phyloP scores from a whole-genome alignment of 495 filamentous ascomycete species.

The Xylaria grammica region DNA sequence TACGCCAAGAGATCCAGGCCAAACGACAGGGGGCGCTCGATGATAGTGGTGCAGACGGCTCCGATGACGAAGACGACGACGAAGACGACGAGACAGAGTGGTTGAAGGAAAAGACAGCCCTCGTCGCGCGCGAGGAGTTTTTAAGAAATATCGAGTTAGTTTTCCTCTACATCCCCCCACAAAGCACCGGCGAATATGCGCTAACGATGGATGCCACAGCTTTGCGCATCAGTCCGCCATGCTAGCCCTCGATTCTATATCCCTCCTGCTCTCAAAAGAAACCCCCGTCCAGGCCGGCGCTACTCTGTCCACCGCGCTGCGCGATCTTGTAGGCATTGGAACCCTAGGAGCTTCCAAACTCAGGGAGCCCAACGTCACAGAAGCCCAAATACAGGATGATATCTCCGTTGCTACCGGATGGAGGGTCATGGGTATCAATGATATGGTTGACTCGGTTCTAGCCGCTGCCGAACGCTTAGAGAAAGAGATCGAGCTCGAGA shows the following conservation, averaged over 20 bases:
- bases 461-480: slow-evolving; percentile 73
- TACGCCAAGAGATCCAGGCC: slow-evolving; percentile 64
- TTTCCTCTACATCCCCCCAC: neutral
- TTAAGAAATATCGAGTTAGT: slow-evolving; percentile 56
- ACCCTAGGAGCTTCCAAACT: slow-evolving; percentile 75
- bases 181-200: neutral
- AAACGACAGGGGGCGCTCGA: slow-evolving; percentile 42
- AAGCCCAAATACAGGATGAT: slow-evolving; percentile 60
- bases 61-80: slow-evolving; percentile 42
- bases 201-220: slow-evolving; percentile 28
- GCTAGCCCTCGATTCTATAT: slow-evolving; percentile 80
- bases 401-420: slow-evolving; percentile 72
- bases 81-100: slow-evolving; percentile 20
- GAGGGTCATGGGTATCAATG: slow-evolving; percentile 75
- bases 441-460: slow-evolving; percentile 75
- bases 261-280: slow-evolving; percentile 81
- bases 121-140: slow-evolving; percentile 57
- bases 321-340: slow-evolving; percentile 70
- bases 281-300: slow-evolving; percentile 66
- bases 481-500: slow-evolving; percentile 76
- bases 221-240: slow-evolving; percentile 68
- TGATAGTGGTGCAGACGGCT: slow-evolving; percentile 26
- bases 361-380: slow-evolving; percentile 62
- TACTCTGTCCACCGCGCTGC: slow-evolving; percentile 72
- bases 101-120: slow-evolving; percentile 45